These are phyloP conservation scores for Fusarium chuoi DNA, from an alignment of 2,329 filamentous ascomycete genomes.

Conservation along the genomic window DNA sequence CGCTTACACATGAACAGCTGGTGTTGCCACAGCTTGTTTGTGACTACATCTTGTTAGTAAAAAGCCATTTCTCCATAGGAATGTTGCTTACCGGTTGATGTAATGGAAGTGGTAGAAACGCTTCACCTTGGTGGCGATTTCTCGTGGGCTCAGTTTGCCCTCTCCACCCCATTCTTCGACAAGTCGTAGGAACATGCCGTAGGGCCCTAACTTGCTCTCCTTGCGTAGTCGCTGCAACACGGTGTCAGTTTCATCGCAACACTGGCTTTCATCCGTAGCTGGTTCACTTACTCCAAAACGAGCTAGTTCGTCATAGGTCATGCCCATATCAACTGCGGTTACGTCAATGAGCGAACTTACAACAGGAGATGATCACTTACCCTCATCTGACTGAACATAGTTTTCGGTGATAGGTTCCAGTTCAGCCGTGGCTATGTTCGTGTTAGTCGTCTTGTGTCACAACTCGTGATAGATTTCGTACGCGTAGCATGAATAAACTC, in stretches of 20 bases:
- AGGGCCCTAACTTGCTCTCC: constrained; percentile 55
- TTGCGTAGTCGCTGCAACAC: constrained; percentile 48
- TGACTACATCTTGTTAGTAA: background rate
- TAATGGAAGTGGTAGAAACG: constrained; percentile 51
- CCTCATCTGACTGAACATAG: constrained; percentile 24
- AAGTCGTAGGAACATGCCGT: constrained; percentile 52
- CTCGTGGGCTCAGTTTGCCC: constrained; percentile 49
- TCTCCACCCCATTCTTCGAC: constrained; percentile 52
- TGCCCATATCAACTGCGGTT: constrained; percentile 53
- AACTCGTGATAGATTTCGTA: constrained; percentile 41
- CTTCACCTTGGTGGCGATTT: constrained; percentile 45
- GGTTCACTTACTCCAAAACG: constrained; percentile 47
- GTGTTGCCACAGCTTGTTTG: constrained; percentile 25
- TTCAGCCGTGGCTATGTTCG: constrained; percentile 52
- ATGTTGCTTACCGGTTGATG: background rate
- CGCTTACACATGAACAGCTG: constrained; percentile 12
- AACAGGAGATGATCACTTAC: background rate
- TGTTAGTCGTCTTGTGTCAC: background rate
- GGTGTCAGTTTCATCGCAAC: background rate
- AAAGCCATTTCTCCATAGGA: background rate
- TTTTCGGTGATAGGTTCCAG: constrained; percentile 54
- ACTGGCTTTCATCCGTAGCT: background rate
- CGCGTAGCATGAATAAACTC: constrained; percentile 70
- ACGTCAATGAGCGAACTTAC: background rate
- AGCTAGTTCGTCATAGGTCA: constrained; percentile 55